A percentile compares a stretch with the other conserved stretches of the same genome.
phyloP scores from a whole-genome alignment of 495 filamentous ascomycete species.

The Cercophora newfieldiana region DNA sequence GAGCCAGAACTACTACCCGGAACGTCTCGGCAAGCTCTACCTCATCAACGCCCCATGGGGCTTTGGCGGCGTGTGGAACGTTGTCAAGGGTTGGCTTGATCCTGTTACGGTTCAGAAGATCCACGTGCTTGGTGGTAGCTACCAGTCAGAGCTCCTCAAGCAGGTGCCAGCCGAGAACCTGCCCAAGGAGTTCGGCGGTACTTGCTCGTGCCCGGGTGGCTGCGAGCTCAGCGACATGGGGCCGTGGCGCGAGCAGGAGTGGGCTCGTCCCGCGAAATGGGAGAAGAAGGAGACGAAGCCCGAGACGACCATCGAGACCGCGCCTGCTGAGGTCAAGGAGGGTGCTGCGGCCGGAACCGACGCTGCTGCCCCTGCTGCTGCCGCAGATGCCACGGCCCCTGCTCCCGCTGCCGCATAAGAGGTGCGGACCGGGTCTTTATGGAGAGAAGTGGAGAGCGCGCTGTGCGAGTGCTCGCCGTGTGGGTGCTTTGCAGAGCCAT shows the following conservation, averaged over 20 bases:
- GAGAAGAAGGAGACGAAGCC: constrained; percentile 47
- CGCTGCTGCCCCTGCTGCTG: constrained; percentile 15
- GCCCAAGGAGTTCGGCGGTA: constrained; percentile 81
- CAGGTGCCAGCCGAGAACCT: constrained; percentile 93
- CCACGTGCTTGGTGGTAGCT: constrained; percentile 77
- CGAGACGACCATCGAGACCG: constrained; percentile 29
- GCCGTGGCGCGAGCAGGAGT: constrained; percentile 85
- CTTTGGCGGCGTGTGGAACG: constrained; percentile 76
- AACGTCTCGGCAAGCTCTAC: constrained; percentile 83
- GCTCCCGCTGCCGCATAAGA: constrained; percentile 36
- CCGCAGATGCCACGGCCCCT: constrained; percentile 30
- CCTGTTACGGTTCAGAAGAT: constrained; percentile 97
- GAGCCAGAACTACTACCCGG: constrained; percentile 96
- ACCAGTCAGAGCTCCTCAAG: constrained; percentile 76
- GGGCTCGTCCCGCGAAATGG: constrained; percentile 71
- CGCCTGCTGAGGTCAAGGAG: constrained; percentile 27
- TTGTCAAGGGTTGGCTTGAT: constrained; percentile 90
- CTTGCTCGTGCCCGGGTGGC: constrained; percentile 78
- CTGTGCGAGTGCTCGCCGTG: not conserved
- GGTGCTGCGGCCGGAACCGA: constrained; percentile 19
- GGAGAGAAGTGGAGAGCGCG: not conserved
- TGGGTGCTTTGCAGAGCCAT: not conserved
- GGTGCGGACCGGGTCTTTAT: not conserved
- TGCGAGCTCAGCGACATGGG: constrained; percentile 87
- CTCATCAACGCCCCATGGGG: constrained; percentile 98